Evolutionary conservation across 495 filamentous ascomycete species (phyloP), one percentile per base, ranked within the genome.

Genomic region (Penicillium canariense): DNA sequence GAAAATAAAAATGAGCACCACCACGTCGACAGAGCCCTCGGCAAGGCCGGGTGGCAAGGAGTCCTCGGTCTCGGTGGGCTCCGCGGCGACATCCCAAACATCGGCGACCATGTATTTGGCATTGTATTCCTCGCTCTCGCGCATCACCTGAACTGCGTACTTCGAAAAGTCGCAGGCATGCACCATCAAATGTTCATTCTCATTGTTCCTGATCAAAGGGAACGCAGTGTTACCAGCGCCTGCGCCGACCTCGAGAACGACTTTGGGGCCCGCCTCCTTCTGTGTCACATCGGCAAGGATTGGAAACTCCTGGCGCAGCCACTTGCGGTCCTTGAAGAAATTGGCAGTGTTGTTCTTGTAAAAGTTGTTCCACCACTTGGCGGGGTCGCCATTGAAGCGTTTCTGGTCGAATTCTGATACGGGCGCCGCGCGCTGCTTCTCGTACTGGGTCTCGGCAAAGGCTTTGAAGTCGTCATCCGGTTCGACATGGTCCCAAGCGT

Each of bases 301-400:
- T 0, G 94, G 94, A 55, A 97, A 98, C 69, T 98, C 94, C 68
- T 97, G 91, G 36, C 83, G 84, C 31, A 98, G 73, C 94, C 94
- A 98, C 68, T 97, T 97, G 44, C 94, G 85, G 62, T 98, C 86
- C 73, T 98, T 97, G 85, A 98, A 98, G 76, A 98, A 98, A 67
- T 97, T 96, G 49, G 83, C 79, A 5, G 86, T 88, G 72, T 98
- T 97, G 71, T 96, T 92, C 68, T 87, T 87, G 75, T 98, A 98
- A 75, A 98, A 98, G 36, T 84, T 76, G 62, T 97, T 90, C 93
- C 93, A 97, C 88, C 90, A 97, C 69, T 89, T 96, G 9, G 86
- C 90, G 4, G 94, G 94, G 52, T 94, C 83, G 26, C 74, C 71
- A 69, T 96, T 97, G 82, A 97, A 96, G 48, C 89, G 86, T 43